phyloP scores from a whole-genome alignment of 345 rosid species.

The Camelina laxa region DNA sequence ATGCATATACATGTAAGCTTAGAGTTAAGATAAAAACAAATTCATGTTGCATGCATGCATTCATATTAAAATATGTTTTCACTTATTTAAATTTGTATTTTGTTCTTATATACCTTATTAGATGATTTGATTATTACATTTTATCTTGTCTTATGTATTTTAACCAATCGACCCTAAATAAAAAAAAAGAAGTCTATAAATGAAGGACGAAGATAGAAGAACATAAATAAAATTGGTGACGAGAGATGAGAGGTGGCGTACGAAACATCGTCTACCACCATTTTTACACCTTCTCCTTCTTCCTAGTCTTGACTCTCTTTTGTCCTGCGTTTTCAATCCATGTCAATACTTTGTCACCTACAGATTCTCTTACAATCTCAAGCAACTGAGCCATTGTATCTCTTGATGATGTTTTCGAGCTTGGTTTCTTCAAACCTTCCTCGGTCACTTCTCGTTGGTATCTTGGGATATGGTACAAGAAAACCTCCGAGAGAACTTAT shows the following conservation, averaged over 20 bases:
- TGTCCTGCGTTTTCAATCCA: slow-evolving; percentile 37
- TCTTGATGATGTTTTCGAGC: slow-evolving; percentile 51
- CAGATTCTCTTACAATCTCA: slow-evolving; percentile 46
- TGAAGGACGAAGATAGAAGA: slow-evolving; percentile 2
- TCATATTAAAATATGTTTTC: no score
- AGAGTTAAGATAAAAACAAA: no score
- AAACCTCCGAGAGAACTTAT: slow-evolving; percentile 49
- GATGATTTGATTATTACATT: no score
- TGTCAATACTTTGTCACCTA: slow-evolving; percentile 45
- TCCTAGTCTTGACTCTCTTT: slow-evolving; percentile 36
- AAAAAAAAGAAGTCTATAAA: not conserved
- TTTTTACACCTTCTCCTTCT: slow-evolving; percentile 30
- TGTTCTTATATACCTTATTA: no score
- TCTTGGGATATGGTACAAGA: slow-evolving; percentile 78
- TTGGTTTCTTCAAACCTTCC: slow-evolving; percentile 61
- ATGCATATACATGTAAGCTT: not conserved
- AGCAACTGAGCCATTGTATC: slow-evolving; percentile 61
- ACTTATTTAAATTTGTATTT: no score
- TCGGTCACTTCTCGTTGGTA: slow-evolving; percentile 50
- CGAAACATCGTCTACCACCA: slow-evolving; percentile 21
- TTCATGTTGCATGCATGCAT: no score
- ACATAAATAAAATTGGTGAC: not conserved
- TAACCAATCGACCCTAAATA: no score
- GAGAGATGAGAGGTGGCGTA: slow-evolving; percentile 33
- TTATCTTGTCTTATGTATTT: no score